Conservation (phyloP, 1,139 yeast genomes). For the Yamadazyma conglobata region DNA sequence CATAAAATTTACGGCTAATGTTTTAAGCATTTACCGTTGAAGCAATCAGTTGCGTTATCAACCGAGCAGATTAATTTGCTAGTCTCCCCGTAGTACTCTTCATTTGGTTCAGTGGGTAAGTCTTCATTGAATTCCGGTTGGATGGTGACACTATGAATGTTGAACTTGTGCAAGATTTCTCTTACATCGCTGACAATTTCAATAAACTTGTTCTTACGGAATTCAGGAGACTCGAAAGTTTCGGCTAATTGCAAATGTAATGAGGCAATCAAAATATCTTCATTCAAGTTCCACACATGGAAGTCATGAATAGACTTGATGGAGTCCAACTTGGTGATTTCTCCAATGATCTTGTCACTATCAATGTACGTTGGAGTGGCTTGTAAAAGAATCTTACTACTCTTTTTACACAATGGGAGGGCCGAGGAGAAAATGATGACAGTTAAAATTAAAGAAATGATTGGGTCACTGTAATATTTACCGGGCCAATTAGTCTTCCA, state of each 20-base stretch:
- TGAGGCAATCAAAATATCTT: slow-evolving; percentile 82
- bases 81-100: slow-evolving; percentile 29
- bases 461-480: slow-evolving; percentile 84
- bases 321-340: slow-evolving; percentile 63
- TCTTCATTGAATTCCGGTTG: slow-evolving; percentile 71
- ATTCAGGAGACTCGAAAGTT: slow-evolving; percentile 22
- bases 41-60: slow-evolving; percentile 37
- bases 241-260: slow-evolving; percentile 76
- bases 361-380: slow-evolving; percentile 86
- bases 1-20: too few species aligned
- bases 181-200: slow-evolving; percentile 75
- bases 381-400: slow-evolving; percentile 84
- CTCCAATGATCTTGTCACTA: slow-evolving; percentile 68
- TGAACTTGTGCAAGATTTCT: slow-evolving; percentile 74
- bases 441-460: slow-evolving; percentile 81
- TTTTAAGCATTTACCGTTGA: slow-evolving; percentile 26
- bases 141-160: slow-evolving; percentile 90
- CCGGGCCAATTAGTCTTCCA: slow-evolving; percentile 92
- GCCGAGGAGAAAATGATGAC: slow-evolving; percentile 88
- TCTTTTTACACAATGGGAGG: slow-evolving; percentile 80
- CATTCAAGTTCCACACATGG: slow-evolving; percentile 95
- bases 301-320: slow-evolving; percentile 89
- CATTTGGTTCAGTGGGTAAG: slow-evolving; percentile 10
- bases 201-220: slow-evolving; percentile 50
- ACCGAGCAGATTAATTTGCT: slow-evolving; percentile 29